Percentiles rank a stretch among this genome's conserved stretches.
phyloP scores from a whole-genome alignment of 1,139 yeast species.

The Magnusiomyces magnusii region DNA sequence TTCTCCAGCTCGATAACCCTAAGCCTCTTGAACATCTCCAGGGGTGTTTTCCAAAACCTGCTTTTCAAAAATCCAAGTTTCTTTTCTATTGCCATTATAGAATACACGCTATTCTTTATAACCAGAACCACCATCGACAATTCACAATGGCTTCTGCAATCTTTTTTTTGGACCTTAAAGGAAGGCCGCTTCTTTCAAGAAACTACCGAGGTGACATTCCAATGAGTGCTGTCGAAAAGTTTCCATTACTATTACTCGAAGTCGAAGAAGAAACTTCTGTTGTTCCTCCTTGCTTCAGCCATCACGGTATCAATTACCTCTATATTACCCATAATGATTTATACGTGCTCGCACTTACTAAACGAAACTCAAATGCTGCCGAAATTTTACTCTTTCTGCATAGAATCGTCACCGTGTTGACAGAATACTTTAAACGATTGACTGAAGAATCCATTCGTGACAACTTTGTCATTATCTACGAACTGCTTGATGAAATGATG shows the following conservation, averaged over 20 bases:
- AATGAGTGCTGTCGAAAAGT: slow-evolving; percentile 63
- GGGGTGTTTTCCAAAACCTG: background rate
- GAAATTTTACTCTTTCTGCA: slow-evolving; percentile 72
- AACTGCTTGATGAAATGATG: slow-evolving; percentile 93
- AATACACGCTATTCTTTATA: too few relatives aligned
- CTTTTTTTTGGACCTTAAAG: slow-evolving; percentile 84
- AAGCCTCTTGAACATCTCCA: background rate
- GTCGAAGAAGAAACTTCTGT: slow-evolving; percentile 53
- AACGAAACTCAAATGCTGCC: slow-evolving; percentile 70
- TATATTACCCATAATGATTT: slow-evolving; percentile 79
- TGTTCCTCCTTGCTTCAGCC: slow-evolving; percentile 65
- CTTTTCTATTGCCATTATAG: background rate
- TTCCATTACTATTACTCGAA: slow-evolving; percentile 67
- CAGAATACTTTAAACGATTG: slow-evolving; percentile 76
- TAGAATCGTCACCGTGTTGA: slow-evolving; percentile 54
- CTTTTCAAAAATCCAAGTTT: background rate
- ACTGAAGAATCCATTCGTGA: slow-evolving; percentile 94
- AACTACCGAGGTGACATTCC: slow-evolving; percentile 94
- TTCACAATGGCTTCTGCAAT: slow-evolving; percentile 48
- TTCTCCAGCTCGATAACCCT: background rate
- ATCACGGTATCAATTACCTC: slow-evolving; percentile 76
- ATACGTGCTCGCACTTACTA: slow-evolving; percentile 75
- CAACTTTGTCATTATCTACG: slow-evolving; percentile 89
- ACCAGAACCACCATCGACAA: slow-evolving; percentile 48
- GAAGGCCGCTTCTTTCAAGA: slow-evolving; percentile 78